phyloP scores from a whole-genome alignment of 805 yeast species.

The Pichia sporocuriosa region DNA sequence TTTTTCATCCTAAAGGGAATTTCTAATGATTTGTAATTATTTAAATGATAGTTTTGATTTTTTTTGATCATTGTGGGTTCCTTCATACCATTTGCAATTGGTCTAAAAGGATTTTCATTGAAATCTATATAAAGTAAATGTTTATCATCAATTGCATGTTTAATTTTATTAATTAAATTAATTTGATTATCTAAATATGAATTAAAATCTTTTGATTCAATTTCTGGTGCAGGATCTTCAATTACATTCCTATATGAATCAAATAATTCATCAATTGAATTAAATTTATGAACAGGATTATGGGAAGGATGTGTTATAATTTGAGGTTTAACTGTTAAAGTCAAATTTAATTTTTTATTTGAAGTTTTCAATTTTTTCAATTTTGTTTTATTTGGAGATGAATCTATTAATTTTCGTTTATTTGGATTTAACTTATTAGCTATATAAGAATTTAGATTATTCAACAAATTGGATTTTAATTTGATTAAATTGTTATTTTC shows the following conservation, averaged over 20 bases:
- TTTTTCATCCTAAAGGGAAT: conserved; percentile 35
- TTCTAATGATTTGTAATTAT: conserved; percentile 29
- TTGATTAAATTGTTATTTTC: conserved; percentile 14
- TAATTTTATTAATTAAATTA: conserved; percentile 36
- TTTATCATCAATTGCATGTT: conserved; percentile 39
- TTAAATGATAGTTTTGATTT: conserved; percentile 26
- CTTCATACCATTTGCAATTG: conserved; percentile 36
- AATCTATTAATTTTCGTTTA: neutral
- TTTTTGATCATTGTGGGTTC: conserved; percentile 34
- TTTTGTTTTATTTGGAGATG: neutral
- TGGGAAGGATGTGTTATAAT: conserved; percentile 57
- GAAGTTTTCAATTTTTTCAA: neutral
- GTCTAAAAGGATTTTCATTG: conserved; percentile 39
- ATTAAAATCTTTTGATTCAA: conserved; percentile 53
- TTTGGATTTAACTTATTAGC: neutral
- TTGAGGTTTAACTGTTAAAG: conserved; percentile 36
- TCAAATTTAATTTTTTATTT: no score
- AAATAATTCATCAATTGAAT: conserved; percentile 38
- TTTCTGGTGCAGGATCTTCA: conserved; percentile 42
- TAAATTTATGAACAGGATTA: conserved; percentile 38
- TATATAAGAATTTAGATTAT: neutral
- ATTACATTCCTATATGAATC: conserved; percentile 52
- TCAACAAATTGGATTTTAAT: conserved; percentile 17
- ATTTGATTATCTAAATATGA: conserved; percentile 49
- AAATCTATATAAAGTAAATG: conserved; percentile 37